Conservation (phyloP, 177 flowering plant genomes). For the Vitis hybrid region DNA sequence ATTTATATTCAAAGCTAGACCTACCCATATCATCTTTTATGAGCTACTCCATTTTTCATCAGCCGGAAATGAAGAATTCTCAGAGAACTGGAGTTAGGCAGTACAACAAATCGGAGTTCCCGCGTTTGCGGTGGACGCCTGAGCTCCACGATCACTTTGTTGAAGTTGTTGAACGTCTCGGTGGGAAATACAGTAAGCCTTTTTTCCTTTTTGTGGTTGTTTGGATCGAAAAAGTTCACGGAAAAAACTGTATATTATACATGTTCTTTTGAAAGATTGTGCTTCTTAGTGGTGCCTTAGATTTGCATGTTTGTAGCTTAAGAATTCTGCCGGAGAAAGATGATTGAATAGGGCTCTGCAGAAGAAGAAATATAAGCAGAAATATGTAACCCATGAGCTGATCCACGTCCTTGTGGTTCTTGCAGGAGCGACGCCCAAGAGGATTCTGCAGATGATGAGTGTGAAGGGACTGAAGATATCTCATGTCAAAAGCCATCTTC, state of each 20-base stretch:
- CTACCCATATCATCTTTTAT: not conserved
- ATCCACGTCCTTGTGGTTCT: not conserved
- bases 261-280: too few relatives aligned
- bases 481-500: constrained; percentile 57
- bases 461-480: constrained; percentile 43
- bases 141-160: constrained; percentile 32
- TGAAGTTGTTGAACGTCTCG: constrained; percentile 30
- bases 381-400: too few relatives aligned
- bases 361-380: too few relatives aligned
- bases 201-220: not conserved
- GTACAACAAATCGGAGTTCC: constrained; percentile 35
- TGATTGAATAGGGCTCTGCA: too few relatives aligned
- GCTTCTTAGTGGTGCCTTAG: too few relatives aligned
- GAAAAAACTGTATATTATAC: too few relatives aligned
- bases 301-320: too few relatives aligned
- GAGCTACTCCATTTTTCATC: not conserved
- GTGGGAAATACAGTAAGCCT: constrained; percentile 37
- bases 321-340: too few relatives aligned
- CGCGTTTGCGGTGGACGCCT: constrained; percentile 37
- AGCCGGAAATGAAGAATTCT: constrained; percentile 16
- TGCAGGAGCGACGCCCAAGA: constrained; percentile 53
- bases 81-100: constrained; percentile 23
- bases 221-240: too few relatives aligned
- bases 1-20: constrained; percentile 7
- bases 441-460: constrained; percentile 39